Evolutionary conservation across 768 basidiomycete genomes (phyloP).

Genomic region (Phanerodontia chrysosporium): DNA sequence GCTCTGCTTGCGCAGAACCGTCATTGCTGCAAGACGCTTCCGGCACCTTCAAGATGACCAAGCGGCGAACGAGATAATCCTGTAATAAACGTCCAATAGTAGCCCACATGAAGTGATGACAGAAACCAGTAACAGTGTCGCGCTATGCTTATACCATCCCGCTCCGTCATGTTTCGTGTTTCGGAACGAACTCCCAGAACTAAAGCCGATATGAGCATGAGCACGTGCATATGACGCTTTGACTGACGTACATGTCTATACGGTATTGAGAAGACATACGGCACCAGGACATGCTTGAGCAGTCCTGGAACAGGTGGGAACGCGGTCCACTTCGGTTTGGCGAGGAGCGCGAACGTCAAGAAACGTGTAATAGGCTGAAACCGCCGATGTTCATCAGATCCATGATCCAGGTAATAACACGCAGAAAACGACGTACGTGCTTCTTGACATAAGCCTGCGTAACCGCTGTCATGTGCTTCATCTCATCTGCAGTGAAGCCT

Average conservation of each 20-base stretch:
- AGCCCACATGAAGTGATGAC: too few species aligned
- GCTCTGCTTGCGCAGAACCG: too few species aligned
- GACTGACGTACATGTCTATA: neutral
- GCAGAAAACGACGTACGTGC: neutral
- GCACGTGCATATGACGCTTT: too few species aligned
- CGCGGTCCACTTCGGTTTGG: conserved; percentile 4
- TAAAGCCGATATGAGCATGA: neutral
- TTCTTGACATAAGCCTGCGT: conserved; percentile 5
- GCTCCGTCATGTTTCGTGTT: too few species aligned
- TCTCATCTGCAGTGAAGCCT: conserved; percentile 10
- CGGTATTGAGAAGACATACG: conserved; percentile 3
- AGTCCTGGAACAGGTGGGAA: conserved; percentile 12
- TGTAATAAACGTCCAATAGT: too few species aligned
- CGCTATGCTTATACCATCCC: too few species aligned
- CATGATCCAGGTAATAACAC: neutral
- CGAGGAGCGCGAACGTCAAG: conserved; percentile 6
- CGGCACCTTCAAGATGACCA: too few species aligned
- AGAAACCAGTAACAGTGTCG: too few species aligned
- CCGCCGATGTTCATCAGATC: neutral
- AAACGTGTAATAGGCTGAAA: conserved; percentile 6
- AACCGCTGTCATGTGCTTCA: conserved; percentile 6
- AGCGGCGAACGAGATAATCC: too few species aligned
- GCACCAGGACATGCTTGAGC: conserved; percentile 7
- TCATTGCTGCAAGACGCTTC: too few species aligned
- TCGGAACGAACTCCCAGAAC: conserved; percentile 14